Evolutionary conservation across 108 stramenopile species (phyloP), one percentile per base, ranked within the genome.

Genomic region (Pseudonitzschia delicatissima): DNA sequence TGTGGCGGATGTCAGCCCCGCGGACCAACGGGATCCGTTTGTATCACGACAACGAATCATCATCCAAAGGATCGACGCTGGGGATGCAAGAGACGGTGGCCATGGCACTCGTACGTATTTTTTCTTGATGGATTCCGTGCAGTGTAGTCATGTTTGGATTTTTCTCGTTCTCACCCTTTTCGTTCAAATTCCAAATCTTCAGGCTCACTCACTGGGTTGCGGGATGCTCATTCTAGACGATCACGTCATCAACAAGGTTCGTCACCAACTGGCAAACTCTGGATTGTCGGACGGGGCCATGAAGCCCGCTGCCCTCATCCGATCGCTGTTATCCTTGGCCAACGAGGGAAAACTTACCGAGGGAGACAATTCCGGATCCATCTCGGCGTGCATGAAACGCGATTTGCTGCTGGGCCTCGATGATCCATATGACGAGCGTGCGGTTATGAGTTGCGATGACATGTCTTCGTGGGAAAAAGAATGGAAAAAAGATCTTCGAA

Each of bases 51-150:
- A 60, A 57, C 42, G 64, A 77, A 4, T 52, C 32, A 13, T n/a
- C n/a, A n/a, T 18, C 45, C 8, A 60, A 69, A 51, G 31, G 64
- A 25, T 44, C 57, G 39, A 95, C 94, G 18, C 66, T 90, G 74
- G 80, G 80, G 6, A 92, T 92, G 91, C 94, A 95, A 69, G 94
- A 95, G 68, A 95, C 94, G 3, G 61, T 88, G 1, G 84, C 86
- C 29, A 81, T 87, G 89, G 84, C 87, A 44, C 76, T 94, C 74
- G 80, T 81, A 76, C 47, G 77, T 79, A 15, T 21, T 34, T 35
- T 11, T 15, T n/a, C 18, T 45, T 45, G 5, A 13, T n/a, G n/a
- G n/a, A 42, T 42, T 42, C 40, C 40, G 40, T 42, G 0, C n/a
- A n/a, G n/a, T n/a, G n/a, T n/a, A n/a, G n/a, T n/a, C n/a, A n/a